Evolutionary conservation across 768 basidiomycete genomes (phyloP), one percentile per base, ranked within the genome.

Genomic region (Pleurotus tuoliensis): DNA sequence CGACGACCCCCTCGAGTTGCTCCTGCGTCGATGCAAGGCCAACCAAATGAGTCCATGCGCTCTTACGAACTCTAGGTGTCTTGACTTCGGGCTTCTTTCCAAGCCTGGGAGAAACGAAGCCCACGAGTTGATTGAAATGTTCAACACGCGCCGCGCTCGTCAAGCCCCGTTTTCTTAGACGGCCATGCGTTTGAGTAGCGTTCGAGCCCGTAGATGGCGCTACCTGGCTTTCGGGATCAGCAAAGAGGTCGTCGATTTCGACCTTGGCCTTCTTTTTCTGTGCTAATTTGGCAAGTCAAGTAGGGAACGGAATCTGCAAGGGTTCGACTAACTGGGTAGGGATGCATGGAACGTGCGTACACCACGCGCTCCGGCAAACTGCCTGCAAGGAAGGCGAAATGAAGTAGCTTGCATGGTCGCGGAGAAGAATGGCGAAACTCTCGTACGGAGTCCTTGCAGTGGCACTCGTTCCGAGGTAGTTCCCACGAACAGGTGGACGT

Each of bases 31-130:
- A 71, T 8, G 82, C 81, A 44, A 85, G 73, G 56, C 75, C 72
- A 25, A 86, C 71, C 13, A 85, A 68, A 30, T 79, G 74, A 20
- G 74, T 58, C 82, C 83, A 85, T 1, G 77, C 72, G 12, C 73
- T 71, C 30, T 77, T 68, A 39, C 77, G 71, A 39, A 83, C 75
- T 41, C 64, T 61, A 6, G 75, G 71, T 5, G 60, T 61, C 47
- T 66, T 67, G 22, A 68, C 57, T 2, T 62, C 51, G 6, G 78
- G 78, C 3, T 69, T 68, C n/a, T 66, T 65, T 0, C 76, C 79
- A 34, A 80, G 63, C 8, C 75, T 67, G 2, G 73, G 68, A 18
- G 67, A 62, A 16, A 78, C 65, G 58, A 75, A 79, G 4, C 58
- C 59, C 50, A 71, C 51, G 5, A 74, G 66, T 15, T 69, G 58